Evolutionary conservation across 495 filamentous ascomycete species (phyloP), one percentile per base, ranked within the genome.

Genomic region (Trichoderma reesei): DNA sequence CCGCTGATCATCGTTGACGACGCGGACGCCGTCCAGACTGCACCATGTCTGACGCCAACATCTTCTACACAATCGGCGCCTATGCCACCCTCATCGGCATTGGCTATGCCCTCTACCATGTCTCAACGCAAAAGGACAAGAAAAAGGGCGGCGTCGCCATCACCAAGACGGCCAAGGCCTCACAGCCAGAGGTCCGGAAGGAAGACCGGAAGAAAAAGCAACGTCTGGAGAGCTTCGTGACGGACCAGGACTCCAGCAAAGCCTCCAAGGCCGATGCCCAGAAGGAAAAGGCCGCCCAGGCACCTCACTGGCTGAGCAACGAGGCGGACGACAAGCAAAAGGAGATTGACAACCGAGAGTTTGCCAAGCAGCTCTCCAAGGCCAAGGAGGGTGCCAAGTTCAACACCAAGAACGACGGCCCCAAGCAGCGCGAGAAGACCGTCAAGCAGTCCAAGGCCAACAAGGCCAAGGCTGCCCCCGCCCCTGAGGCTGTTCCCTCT

Each of bases 321-420:
- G 67, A 59, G 41, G 51, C 67, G n/a, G 64, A 75, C 60, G 72
- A 83, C 60, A 42, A 42, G 38, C 38, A 39, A 26, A 78, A 80
- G 66, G 85, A 84, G 60, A 78, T 87, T 56, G 83, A 88, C 68
- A 85, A 87, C 70, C 80, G 81, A 64, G 89, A 90, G 67, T 89
- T 92, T 73, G 89, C 89, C 14, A 83, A 84, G 63, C 87, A 89
- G 69, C 74, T 91, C 61, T 76, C 83, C 42, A 85, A 78, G 42
- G 74, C 87, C 64, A 90, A 89, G 75, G 76, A 84, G 61, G 88
- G 88, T 38, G 83, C 82, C 48, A 74, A 80, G 20, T 72, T 85
- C 59, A 74, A 78, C 42, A 76, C 79, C 73, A 85, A 82, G 78
- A 71, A 74, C 36, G 44, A 34, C 3, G 84, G 85, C 71, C 83